phyloP scores from a whole-genome alignment of 140 eudicot species.

The Stevia rebaudiana region DNA sequence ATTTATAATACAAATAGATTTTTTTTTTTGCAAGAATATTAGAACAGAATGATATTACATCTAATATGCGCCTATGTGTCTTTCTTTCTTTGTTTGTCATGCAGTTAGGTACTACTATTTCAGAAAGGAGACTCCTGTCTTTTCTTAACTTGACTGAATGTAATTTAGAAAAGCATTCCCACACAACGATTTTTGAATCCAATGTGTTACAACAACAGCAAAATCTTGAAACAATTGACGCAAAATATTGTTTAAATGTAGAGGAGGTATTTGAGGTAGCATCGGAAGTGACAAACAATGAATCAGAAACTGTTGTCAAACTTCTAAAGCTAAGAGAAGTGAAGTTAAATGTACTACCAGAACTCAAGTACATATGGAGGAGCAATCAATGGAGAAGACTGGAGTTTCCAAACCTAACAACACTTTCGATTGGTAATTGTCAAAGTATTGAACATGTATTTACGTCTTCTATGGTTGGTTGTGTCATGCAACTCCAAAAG shows the following conservation, averaged over 20 bases:
- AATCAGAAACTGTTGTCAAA: neutral
- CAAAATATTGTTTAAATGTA: rapidly evolving
- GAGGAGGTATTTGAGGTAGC: slow-evolving; percentile 7
- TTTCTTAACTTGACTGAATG: neutral
- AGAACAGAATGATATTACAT: too few species aligned
- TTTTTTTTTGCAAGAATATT: too few species aligned
- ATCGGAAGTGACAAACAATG: neutral
- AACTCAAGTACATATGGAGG: neutral
- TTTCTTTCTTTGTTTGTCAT: neutral
- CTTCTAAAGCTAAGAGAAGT: neutral
- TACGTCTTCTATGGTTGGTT: neutral
- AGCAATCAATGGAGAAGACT: neutral
- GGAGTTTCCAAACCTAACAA: slow-evolving; percentile 13
- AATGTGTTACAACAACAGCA: neutral
- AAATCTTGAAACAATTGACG: neutral
- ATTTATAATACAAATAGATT: too few species aligned
- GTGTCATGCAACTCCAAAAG: neutral
- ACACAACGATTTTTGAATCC: neutral
- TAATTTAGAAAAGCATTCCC: neutral
- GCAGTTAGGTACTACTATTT: neutral
- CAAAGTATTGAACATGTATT: neutral
- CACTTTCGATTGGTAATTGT: neutral
- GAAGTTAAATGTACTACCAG: rapidly evolving
- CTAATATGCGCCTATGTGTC: too few species aligned
- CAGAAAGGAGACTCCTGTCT: neutral